Evolutionary conservation across 2,329 filamentous ascomycete genomes (phyloP), one percentile per base, ranked within the genome.

Genomic region (Aspergillus oerlinghausenensis): DNA sequence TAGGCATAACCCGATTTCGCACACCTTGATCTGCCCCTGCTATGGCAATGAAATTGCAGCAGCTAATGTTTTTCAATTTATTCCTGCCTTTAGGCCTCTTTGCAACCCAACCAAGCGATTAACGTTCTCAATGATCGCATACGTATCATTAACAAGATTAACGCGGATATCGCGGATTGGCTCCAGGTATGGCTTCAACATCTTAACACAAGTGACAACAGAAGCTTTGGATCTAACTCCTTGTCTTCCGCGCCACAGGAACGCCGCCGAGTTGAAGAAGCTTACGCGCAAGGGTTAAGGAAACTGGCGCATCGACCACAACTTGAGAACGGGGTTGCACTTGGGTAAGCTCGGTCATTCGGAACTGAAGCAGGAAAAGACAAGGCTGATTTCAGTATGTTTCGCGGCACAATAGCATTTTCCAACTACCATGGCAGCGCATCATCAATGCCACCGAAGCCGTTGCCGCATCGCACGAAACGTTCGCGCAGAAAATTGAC

Each of bases 111-210:
- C 65, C 90, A 94, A 78, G 92, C 94, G 58, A 89, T 92, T 42
- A 82, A 84, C 54, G 84, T 91, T 58, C 84, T 97, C 67, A 89
- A 88, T 74, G 92, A 97, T 66, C 90, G 94, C 69, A 84, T 97
- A 66, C 89, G 89, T 75, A 85, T 91, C 75, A 93, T 97, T 71
- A 84, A 84, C 67, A 91, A 88, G 74, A 79, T 96, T 77, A 97
- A 99, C 75, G 77, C 81, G 65, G 91, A 97, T 72, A 90, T 99
- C 69, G 93, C 93, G 73, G 93, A 97, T 77, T 99, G 93, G 91
- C 83, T 99, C 60, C 89, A 93, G 87, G 92, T 96, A 85, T 75
- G 77, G 64, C 54, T 60, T 38, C 26, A 54, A 38, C 51, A 50
- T 11, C 38, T 47, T n/a, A 25, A 8, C 14, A 58, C 52, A 55